Percentiles rank a stretch among this genome's conserved stretches.
Conservation (phyloP, 108 stramenopile genomes). For the Discostella pseudostelligera region DNA sequence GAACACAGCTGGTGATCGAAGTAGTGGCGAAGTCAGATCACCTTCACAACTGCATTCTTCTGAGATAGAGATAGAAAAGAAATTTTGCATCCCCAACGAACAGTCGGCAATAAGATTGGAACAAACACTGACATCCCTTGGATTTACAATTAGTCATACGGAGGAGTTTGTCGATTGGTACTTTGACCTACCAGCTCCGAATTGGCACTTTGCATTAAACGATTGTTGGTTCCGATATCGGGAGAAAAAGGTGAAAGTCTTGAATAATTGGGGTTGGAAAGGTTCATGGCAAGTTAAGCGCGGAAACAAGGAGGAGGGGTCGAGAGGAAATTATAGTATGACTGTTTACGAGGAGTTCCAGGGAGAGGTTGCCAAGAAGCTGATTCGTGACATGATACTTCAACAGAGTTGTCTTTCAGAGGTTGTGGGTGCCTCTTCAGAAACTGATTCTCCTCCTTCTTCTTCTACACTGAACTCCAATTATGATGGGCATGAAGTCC, state of each 20-base stretch:
- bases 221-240: constrained; percentile 47
- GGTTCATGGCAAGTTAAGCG: constrained; percentile 47
- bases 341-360: constrained; percentile 42
- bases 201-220: constrained; percentile 33
- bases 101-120: constrained; percentile 7
- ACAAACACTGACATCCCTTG: constrained; percentile 23
- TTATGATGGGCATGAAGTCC: constrained; percentile 24
- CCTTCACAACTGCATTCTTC: neutral
- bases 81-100: constrained; percentile 32
- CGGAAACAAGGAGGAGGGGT: neutral
- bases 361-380: constrained; percentile 28
- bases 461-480: neutral
- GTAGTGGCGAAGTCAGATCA: neutral
- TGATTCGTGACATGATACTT: constrained; percentile 34
- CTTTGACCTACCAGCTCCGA: constrained; percentile 39
- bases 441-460: neutral
- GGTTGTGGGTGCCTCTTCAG: neutral
- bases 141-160: constrained; percentile 16
- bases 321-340: constrained; percentile 15
- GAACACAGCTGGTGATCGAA: too few species aligned
- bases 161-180: constrained; percentile 47
- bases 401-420: neutral
- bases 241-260: constrained; percentile 32
- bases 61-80: constrained; percentile 44
- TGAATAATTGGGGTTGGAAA: constrained; percentile 33